A percentile compares a stretch with the other conserved stretches of the same genome.
phyloP scores from a whole-genome alignment of 306 rosid genomes.

The Lathyrus tuberosus region DNA sequence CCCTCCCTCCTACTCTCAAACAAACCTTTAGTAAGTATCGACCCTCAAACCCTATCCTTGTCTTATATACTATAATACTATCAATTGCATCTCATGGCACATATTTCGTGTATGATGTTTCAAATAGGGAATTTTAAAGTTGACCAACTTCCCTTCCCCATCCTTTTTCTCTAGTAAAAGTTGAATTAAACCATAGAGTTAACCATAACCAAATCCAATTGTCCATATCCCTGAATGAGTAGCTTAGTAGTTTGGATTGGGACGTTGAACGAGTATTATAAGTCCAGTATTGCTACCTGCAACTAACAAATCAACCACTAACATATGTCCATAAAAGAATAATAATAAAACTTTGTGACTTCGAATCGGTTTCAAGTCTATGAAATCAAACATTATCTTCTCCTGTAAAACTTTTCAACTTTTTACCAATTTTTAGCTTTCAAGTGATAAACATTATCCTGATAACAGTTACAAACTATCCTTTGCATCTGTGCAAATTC shows the following conservation, averaged over 20 bases:
- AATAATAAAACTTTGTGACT: not conserved
- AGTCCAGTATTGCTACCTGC: not conserved
- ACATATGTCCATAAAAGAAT: not conserved
- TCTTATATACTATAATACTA: not conserved
- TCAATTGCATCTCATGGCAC: not conserved
- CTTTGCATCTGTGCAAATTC: not conserved
- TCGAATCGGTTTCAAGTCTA: conserved; percentile 6
- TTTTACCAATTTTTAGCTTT: not conserved
- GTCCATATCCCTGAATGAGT: too few species aligned
- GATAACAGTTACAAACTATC: not conserved
- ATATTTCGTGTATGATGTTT: conserved; percentile 2
- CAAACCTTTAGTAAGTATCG: not conserved
- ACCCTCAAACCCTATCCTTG: not conserved
- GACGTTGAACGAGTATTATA: too few species aligned
- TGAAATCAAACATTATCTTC: conserved; percentile 11
- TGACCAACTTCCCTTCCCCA: not conserved
- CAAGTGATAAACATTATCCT: not conserved
- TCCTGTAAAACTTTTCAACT: not conserved
- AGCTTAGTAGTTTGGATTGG: too few species aligned
- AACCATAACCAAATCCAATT: not conserved
- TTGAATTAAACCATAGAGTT: conserved; percentile 11
- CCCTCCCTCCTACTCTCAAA: not conserved
- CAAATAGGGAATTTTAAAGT: not conserved
- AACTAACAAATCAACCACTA: not conserved
- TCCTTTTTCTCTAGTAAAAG: conserved; percentile 1